Percentiles rank a stretch among this genome's conserved stretches.
Conservation (phyloP, 768 basidiomycete genomes). For the Pholiota molesta region DNA sequence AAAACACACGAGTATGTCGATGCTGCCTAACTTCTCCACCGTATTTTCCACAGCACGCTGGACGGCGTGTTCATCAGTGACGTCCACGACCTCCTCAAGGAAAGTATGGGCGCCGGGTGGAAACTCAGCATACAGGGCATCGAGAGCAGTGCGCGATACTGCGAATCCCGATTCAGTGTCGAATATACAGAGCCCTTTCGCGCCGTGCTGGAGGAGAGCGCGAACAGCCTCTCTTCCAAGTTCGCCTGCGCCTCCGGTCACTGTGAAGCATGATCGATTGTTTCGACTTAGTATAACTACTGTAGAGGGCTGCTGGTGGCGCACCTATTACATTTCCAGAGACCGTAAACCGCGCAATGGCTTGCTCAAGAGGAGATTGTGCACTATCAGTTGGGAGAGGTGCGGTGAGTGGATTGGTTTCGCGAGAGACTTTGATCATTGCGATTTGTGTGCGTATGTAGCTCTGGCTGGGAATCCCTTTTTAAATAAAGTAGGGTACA, state of each 20-base stretch:
- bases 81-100: slow-evolving; percentile 36
- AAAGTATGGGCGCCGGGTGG: slow-evolving; percentile 32
- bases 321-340: not conserved
- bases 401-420: not conserved
- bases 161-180: slow-evolving; percentile 27
- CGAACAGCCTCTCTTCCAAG: slow-evolving; percentile 38
- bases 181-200: slow-evolving; percentile 35
- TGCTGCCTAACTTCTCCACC: slow-evolving; percentile 29
- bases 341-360: not conserved
- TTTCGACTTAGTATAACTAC: not conserved
- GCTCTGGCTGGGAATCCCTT: too few relatives aligned
- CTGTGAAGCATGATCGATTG: not conserved
- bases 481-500: too few relatives aligned
- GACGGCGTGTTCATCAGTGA: slow-evolving; percentile 35
- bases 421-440: not conserved
- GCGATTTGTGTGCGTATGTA: too few relatives aligned
- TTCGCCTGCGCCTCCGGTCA: slow-evolving; percentile 27
- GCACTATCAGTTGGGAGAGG: not conserved
- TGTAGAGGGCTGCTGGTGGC: too few relatives aligned
- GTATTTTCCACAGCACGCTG: slow-evolving; percentile 28
- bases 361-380: not conserved
- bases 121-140: slow-evolving; percentile 27
- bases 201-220: slow-evolving; percentile 46
- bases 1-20: slow-evolving; percentile 44
- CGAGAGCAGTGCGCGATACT: slow-evolving; percentile 26